phyloP scores from a whole-genome alignment of 176 grass and related monocot genomes.

The Eleusine coracana region DNA sequence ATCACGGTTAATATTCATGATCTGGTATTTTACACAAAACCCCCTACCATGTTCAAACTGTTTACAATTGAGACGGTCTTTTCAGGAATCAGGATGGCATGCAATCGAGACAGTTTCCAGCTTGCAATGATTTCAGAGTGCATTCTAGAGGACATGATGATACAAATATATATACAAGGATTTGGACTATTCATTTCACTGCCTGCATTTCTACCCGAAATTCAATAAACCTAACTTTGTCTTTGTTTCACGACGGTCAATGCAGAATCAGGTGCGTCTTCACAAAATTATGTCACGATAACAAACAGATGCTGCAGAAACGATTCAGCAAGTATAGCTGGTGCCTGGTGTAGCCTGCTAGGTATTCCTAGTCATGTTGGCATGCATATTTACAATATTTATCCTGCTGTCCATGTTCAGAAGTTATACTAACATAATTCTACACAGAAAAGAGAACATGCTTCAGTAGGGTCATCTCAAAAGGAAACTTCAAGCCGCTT shows the following conservation, averaged over 20 bases:
- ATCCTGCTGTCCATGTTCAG: neutral
- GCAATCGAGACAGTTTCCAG: too few relatives aligned
- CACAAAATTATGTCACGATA: neutral
- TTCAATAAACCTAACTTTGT: neutral
- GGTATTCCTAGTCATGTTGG: neutral
- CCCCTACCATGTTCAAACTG: too few relatives aligned
- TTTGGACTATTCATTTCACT: too few relatives aligned
- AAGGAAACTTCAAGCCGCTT: constrained; percentile 37
- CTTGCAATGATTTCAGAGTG: too few relatives aligned
- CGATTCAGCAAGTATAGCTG: neutral
- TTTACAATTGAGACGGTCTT: too few relatives aligned
- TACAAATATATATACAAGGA: neutral
- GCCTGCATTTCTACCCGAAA: neutral
- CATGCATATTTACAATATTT: constrained; percentile 27
- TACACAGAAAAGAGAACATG: neutral
- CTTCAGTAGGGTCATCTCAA: neutral
- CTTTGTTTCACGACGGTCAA: neutral
- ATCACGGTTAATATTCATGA: too few relatives aligned
- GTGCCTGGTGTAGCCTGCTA: too few relatives aligned
- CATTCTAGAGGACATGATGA: neutral
- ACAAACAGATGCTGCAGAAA: neutral
- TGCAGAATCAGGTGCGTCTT: neutral
- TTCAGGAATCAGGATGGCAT: too few relatives aligned
- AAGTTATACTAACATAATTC: neutral
- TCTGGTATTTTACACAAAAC: too few relatives aligned